Evolutionary conservation across 2,329 filamentous ascomycete genomes (phyloP), one percentile per base, ranked within the genome.

Genomic region (Parascedosporium putredinis): DNA sequence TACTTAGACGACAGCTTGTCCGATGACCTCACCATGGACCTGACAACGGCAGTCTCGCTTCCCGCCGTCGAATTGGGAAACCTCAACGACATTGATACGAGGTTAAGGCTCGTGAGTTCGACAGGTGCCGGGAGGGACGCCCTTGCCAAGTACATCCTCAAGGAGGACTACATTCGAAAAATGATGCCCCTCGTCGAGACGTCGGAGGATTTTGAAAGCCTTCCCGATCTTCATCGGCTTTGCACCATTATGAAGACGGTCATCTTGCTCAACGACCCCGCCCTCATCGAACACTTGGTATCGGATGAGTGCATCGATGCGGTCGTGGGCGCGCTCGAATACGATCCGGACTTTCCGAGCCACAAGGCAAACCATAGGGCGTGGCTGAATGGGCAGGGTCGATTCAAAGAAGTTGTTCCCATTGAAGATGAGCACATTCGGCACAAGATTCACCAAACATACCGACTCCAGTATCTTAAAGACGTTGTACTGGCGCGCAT

Each of bases 211-310:
- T 76, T 95, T 52, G 88, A 98, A 67, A 90, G 87, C 63, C 71
- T 95, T 7, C 69, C 79, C 20, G 91, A 97, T 61, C 71, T 98
- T 53, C 93, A 97, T 65, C 81, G 86, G 45, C 73, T 98, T 43
- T 98, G 93, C 78, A 95, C 89, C 64, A 96, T 98, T 63, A 93
- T 96, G 87, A 98, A 98, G 73, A 86, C 85, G 52, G 78, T 97
- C 51, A 94, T 98, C 49, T 73, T 97, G 49, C 79, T 97, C 55
- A 98, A 97, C 68, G 93, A 98, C 64, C 95, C 86, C 25, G 78
- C 83, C 52, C 95, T 98, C 55, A 95, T 98, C 60, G 93, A 98
- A 66, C 84, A 88, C 57, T 86, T 91, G 12, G 90, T 98, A 23
- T 88, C 86, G 12, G 91, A 97, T 67, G 81, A 89, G 51, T 84